Evolutionary conservation across 148 eudicot species (phyloP), one percentile per base, ranked within the genome.

Genomic region (Fagopyrum homotropicum): DNA sequence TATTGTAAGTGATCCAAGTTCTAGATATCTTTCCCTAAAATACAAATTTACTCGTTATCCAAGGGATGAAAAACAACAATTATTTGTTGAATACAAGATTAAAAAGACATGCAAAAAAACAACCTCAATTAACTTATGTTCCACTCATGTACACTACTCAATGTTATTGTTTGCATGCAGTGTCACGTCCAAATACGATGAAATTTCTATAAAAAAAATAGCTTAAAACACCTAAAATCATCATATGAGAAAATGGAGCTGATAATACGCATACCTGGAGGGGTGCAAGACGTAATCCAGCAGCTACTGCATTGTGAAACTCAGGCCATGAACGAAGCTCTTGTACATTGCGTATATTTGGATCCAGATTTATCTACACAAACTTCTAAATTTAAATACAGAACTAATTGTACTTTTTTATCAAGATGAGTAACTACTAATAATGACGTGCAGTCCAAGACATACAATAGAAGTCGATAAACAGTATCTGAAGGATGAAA

Each of bases 251-350:
- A 35, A 35, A 72, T 48, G 10, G 10, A 5, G 73, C 26, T 16
- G 72, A 40, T 57, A 44, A 68, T 2, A 26, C 6, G 14, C 1
- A 19, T 45, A 95, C 99, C 97, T 90, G 97, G 56, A 90, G 83
- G 35, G 91, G 91, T 54, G 93, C 87, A 22, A 92, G 87, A 72
- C 91, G 87, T 78, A 95, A 78, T 69, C 99, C 99, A 85, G 97
- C 90, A 70, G 99, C 97, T 77, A 95, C 99, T 77, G 99, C 97
- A 86, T 95, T 95, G 84, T 95, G 97, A 86, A 95, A 92, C 84
- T 95, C 99, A 55, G 99, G 96, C 99, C 99, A 95, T 75, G 90
- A 84, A 72, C 86, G 89, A 68, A 95, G 96, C 81, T 95, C 99
- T 70, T 89, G 97, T 66, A 95, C 83, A 82, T 92, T 95, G 72